Base-by-base conservation (phyloP, 2,329 filamentous ascomycete genomes). In the Paraconiothyrium brasiliense region DNA sequence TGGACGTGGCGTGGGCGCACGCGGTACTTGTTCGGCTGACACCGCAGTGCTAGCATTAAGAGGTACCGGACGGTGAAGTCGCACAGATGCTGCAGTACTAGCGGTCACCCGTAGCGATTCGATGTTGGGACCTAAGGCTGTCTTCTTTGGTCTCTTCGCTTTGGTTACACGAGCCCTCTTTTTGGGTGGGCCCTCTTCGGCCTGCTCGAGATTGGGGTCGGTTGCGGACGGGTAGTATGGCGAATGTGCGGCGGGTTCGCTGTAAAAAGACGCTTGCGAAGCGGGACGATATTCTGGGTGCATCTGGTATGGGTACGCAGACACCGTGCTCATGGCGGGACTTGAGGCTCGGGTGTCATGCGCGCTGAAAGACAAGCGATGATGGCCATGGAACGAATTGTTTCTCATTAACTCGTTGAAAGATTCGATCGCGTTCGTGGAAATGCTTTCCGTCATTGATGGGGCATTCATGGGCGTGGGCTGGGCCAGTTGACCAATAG, bases 31-130 rank as follows among this genome's bases (percentile, higher is more conserved):
- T 67, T 93, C 90, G 5, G 91, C 79, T 68, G 92, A 87, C 4
- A 77, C 75, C 20, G 84, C 83, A 30, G 78, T 80, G 3, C 80
- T 83, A 27, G 85, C 81, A 35, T 80, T 80, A 49, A 81, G 77
- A 22, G 85, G 84, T 59, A 92, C 85, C 4, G 94, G 94, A 48
- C 93, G 87, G 76, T 97, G 91, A 51, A 90, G 90, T 47, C 94
- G 91, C 61, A 98, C 85, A 5, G 94, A 97, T 46, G 93, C 92
- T 48, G 94, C 91, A 16, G 92, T 97, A 75, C 93, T 97, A 50
- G 94, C 94, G 62, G 92, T 90, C n/a, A 97, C 93, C 52, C 94
- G 87, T 30, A 98, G 83, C 3, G 92, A 96, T 52, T 95, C 93
- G 10, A 89, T 87, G 34, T 89, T 89, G 43, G 87, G 85, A 55